Evolutionary conservation across 768 basidiomycete genomes (phyloP).

Genomic region (Amanita exitialis): DNA sequence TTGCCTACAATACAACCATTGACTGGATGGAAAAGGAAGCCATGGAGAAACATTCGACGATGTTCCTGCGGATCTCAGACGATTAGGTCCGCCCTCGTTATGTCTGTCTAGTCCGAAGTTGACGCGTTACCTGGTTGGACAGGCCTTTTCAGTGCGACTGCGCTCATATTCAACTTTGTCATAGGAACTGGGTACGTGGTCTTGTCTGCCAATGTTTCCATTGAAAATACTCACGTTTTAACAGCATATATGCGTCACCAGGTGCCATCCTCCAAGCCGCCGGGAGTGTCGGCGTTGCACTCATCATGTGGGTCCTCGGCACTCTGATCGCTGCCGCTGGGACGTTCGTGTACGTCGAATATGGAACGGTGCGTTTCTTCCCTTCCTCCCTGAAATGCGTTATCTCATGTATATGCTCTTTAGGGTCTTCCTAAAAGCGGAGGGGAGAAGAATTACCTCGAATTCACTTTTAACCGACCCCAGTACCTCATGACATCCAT

Average conservation of each 20-base stretch:
- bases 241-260: constrained; percentile 63
- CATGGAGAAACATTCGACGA: constrained; percentile 33
- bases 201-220: neutral
- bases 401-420: neutral
- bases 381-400: neutral
- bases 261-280: constrained; percentile 56
- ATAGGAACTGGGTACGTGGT: constrained; percentile 55
- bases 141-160: constrained; percentile 46
- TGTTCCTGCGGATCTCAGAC: constrained; percentile 36
- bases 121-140: neutral
- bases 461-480: constrained; percentile 57
- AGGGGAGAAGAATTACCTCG: constrained; percentile 70
- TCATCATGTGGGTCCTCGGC: constrained; percentile 65
- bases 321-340: constrained; percentile 55
- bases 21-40: constrained; percentile 2
- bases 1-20: neutral
- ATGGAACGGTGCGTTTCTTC: constrained; percentile 46
- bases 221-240: neutral
- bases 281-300: constrained; percentile 60
- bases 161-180: constrained; percentile 68
- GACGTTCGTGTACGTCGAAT: constrained; percentile 64
- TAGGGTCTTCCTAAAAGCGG: constrained; percentile 63
- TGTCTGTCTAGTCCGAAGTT: neutral
- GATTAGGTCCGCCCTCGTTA: constrained; percentile 30
- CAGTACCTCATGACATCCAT: constrained; percentile 50